Percentiles rank a stretch among this genome's conserved stretches.
These are phyloP conservation scores for Calocybe gambosa DNA, from an alignment of 1,284 basidiomycete genomes.

Conservation along the genomic window DNA sequence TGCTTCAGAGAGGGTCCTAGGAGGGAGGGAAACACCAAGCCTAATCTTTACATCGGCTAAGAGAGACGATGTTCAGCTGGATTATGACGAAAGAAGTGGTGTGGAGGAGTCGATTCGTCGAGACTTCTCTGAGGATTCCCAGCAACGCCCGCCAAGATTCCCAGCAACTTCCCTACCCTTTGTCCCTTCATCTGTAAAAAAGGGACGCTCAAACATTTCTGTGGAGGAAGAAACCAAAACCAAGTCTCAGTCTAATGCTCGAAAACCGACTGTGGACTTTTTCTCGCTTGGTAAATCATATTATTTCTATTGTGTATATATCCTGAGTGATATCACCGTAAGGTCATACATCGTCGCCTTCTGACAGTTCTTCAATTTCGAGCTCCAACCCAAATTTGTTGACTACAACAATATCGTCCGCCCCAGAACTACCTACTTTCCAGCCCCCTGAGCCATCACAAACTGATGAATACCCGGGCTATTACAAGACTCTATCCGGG, in stretches of 20 bases:
- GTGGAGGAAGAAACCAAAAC: constrained; percentile 41
- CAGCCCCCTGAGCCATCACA: constrained; percentile 71
- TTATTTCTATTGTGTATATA: not conserved
- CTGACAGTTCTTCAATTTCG: constrained; percentile 14
- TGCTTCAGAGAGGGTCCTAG: constrained; percentile 51
- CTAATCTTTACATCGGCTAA: constrained; percentile 45
- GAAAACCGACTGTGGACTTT: constrained; percentile 48
- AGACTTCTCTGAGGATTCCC: constrained; percentile 7
- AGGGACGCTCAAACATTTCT: constrained; percentile 55
- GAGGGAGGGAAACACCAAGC: constrained; percentile 54
- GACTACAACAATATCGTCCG: constrained; percentile 44
- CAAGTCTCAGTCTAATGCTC: constrained; percentile 15
- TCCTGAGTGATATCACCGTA: not conserved
- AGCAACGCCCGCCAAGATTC: constrained; percentile 5
- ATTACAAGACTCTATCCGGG: constrained; percentile 80
- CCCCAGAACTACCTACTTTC: constrained; percentile 65
- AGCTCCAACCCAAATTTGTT: constrained; percentile 19
- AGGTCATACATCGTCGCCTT: constrained; percentile 11
- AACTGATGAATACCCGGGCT: constrained; percentile 80
- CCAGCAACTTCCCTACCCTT: constrained; percentile 36
- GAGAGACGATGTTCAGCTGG: constrained; percentile 6
- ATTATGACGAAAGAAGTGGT: constrained; percentile 14
- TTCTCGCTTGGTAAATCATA: constrained; percentile 46
- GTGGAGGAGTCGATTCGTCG: constrained; percentile 2
- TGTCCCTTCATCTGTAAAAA: constrained; percentile 51